Base-by-base conservation (phyloP, 1,139 yeast species). In the Lodderomyces elongisporus region DNA sequence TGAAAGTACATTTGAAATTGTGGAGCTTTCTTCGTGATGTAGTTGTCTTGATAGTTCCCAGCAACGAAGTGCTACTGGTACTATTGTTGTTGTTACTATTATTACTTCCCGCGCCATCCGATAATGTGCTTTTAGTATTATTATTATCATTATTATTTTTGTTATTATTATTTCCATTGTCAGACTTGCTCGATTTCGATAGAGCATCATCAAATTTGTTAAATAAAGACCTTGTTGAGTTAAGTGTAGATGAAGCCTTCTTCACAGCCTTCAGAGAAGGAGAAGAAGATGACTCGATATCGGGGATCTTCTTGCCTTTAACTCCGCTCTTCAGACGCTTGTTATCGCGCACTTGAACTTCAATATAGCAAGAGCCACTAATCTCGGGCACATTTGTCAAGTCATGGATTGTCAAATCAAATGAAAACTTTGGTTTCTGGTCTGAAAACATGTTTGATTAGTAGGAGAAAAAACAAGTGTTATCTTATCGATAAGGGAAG, bases 321-420 rank as follows among this genome's bases (percentile, higher is more conserved):
- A 30, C 16, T 5, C 25, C 22, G 3, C 25, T 25, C 22, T 20
- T 20, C 9, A 7, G 7, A 29, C 37, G 35, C 28, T 47, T 58
- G 45, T 51, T 35, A 33, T 68, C 71, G 36, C 60, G 58, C 5
- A 67, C 56, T 25, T 59, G 56, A 2, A 66, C 41, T 25, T 79
- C 78, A 17, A 87, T 74, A 45, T 58, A 79, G 46, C 91, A 79
- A 28, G 64, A 55, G 1, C 95, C 95, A 2, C 77, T 66, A 2
- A 83, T 71, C 45, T 85, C 87, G 0, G 97, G 97, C 25, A 89
- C 75, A 50, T 89, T 89, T 20, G 80, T 70, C 33, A 89, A 63
- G 45, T 85, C 94, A 38, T 76, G 73, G 35, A 89, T 70, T 14
- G 70, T 59, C 25, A 88, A 59, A 17, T 67, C 58, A 31, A 87